Conservation (phyloP, 179 eudicot genomes). For the Beta corolliflora region DNA sequence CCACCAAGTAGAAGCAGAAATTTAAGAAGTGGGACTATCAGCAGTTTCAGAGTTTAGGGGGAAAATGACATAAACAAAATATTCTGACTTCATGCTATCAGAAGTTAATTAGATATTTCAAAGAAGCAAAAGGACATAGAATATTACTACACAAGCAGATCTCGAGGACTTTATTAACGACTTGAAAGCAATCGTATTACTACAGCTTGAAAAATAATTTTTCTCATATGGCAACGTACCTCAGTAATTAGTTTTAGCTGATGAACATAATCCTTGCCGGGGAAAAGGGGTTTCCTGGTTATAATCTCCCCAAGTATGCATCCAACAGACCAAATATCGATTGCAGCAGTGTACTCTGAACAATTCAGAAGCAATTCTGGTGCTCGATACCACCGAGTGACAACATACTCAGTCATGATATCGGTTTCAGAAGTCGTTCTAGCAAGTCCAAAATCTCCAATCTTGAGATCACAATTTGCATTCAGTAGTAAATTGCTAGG, state of each 20-base stretch:
- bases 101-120: not conserved
- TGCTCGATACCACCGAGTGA: slow-evolving; percentile 97
- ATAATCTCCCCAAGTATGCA: slow-evolving; percentile 94
- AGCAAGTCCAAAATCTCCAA: slow-evolving; percentile 96
- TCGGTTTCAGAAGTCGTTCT: slow-evolving; percentile 97
- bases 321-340: slow-evolving; percentile 98
- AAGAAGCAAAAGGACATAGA: not conserved
- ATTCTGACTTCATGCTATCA: not conserved
- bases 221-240: slow-evolving; percentile 46
- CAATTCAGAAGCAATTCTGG: slow-evolving; percentile 94
- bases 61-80: not conserved
- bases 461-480: slow-evolving; percentile 93
- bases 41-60: not conserved
- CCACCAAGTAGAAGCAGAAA: not conserved
- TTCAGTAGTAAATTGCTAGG: slow-evolving; percentile 91
- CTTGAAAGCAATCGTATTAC: not conserved
- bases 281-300: slow-evolving; percentile 88
- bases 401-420: slow-evolving; percentile 98
- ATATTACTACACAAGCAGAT: not conserved
- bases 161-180: not conserved
- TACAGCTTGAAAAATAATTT: not conserved
- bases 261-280: slow-evolving; percentile 94
- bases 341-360: slow-evolving; percentile 95
- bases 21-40: not conserved
- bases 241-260: slow-evolving; percentile 93